Conservation (phyloP, 768 basidiomycete genomes). For the Hygrophoropsis aurantiaca region DNA sequence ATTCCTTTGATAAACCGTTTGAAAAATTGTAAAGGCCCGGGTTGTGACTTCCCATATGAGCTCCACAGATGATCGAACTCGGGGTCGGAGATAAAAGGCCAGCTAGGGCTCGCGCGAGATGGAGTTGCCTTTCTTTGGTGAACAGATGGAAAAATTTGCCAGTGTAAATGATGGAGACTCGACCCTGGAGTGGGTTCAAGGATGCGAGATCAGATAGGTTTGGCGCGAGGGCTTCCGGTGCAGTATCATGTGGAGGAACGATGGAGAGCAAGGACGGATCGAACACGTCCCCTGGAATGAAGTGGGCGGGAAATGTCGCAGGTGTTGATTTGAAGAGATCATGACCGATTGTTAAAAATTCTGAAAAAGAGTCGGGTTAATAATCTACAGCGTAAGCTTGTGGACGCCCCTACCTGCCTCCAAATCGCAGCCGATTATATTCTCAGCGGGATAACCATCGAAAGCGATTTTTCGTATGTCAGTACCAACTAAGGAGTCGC, state of each 20-base stretch:
- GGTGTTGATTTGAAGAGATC: slow-evolving; percentile 54
- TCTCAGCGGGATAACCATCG: slow-evolving; percentile 37
- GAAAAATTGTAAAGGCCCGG: slow-evolving; percentile 1
- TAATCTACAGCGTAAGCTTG: not conserved
- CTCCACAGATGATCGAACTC: slow-evolving; percentile 48
- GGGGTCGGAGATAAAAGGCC: slow-evolving; percentile 41
- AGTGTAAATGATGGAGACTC: slow-evolving; percentile 47
- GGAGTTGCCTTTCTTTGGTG: slow-evolving; percentile 35
- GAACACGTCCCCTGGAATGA: slow-evolving; percentile 54
- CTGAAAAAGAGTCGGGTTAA: slow-evolving; percentile 24
- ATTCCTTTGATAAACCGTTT: too few relatives aligned
- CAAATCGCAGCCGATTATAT: slow-evolving; percentile 35
- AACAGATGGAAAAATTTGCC: slow-evolving; percentile 52
- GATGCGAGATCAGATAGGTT: slow-evolving; percentile 33
- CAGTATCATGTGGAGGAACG: slow-evolving; percentile 26
- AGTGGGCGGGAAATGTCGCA: slow-evolving; percentile 49
- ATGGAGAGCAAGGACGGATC: slow-evolving; percentile 40
- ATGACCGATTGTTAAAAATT: slow-evolving; percentile 59
- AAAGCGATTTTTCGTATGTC: slow-evolving; percentile 34
- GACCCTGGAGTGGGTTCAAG: slow-evolving; percentile 43
- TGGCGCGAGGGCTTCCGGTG: slow-evolving; percentile 18
- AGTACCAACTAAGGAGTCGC: slow-evolving; percentile 33
- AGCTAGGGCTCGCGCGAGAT: slow-evolving; percentile 43
- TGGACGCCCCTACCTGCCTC: slow-evolving; percentile 24
- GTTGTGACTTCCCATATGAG: slow-evolving; percentile 27